Conservation (phyloP, 192 early-diverging fungal genomes). For the Linderina pennispora region DNA sequence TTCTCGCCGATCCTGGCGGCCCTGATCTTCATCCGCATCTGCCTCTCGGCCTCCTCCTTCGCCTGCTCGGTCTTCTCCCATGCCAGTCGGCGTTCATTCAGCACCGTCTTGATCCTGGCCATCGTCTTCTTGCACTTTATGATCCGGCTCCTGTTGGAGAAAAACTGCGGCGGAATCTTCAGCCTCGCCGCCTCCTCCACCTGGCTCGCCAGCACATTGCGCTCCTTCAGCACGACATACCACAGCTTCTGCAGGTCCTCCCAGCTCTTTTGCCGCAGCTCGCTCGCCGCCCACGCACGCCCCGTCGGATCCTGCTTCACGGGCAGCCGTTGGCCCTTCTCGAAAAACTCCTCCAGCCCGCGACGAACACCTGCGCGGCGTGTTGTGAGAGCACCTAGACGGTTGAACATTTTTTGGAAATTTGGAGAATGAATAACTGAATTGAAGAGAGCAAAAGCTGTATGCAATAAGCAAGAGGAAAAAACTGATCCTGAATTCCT, state of each 20-base stretch:
- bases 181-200: slow-evolving; percentile 59
- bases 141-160: slow-evolving; percentile 56
- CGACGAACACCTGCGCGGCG: too few relatives aligned
- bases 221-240: slow-evolving; percentile 83
- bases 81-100: slow-evolving; percentile 64
- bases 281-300: slow-evolving; percentile 81
- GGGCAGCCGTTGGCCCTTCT: slow-evolving; percentile 49
- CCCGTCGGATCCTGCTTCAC: slow-evolving; percentile 50
- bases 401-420: too few relatives aligned
- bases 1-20: too few relatives aligned
- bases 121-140: slow-evolving; percentile 79
- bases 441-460: too few relatives aligned
- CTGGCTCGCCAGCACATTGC: slow-evolving; percentile 73
- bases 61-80: slow-evolving; percentile 52
- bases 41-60: not conserved
- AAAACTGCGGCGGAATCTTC: slow-evolving; percentile 48
- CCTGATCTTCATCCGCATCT: not conserved
- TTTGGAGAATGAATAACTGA: too few relatives aligned
- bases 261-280: slow-evolving; percentile 89
- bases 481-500: too few relatives aligned
- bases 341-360: slow-evolving; percentile 61
- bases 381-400: too few relatives aligned
- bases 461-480: too few relatives aligned
- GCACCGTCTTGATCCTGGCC: slow-evolving; percentile 75
- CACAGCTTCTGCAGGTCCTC: slow-evolving; percentile 96